phyloP scores from a whole-genome alignment of 2,329 filamentous ascomycete genomes.

The Chaetomiaceae sp. region DNA sequence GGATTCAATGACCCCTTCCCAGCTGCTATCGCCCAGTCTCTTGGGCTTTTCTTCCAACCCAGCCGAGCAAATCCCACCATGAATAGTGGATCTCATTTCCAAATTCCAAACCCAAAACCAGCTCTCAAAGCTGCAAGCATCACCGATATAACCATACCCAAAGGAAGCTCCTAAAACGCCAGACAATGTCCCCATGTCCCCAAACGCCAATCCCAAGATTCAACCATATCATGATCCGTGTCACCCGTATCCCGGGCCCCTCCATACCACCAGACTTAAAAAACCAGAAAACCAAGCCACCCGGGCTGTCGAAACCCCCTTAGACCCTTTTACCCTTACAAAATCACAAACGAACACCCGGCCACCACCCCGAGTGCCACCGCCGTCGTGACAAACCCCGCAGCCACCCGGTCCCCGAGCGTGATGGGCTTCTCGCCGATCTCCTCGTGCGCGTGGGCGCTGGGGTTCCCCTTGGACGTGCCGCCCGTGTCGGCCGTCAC shows the following conservation, averaged over 20 bases:
- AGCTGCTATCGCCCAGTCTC: too few relatives aligned
- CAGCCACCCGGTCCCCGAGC: conserved; percentile 48
- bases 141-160: not conserved
- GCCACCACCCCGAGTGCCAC: conserved; percentile 45
- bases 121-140: conserved; percentile 7
- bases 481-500: conserved; percentile 54
- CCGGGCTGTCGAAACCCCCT: too few relatives aligned
- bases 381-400: conserved; percentile 51
- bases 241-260: not conserved
- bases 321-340: conserved; percentile 24
- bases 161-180: not conserved
- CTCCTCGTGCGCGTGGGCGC: conserved; percentile 38
- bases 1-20: too few relatives aligned
- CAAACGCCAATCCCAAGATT: not conserved
- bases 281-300: conserved; percentile 6
- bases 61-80: too few relatives aligned
- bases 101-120: not conserved
- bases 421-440: conserved; percentile 38
- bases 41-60: too few relatives aligned
- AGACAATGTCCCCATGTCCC: not conserved
- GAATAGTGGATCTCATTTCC: too few relatives aligned
- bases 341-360: conserved; percentile 46
- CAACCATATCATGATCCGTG: not conserved
- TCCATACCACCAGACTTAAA: conserved; percentile 3
- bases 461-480: conserved; percentile 49